Conservation (phyloP, 2,329 filamentous ascomycete genomes). For the Niveomyces coronatus region DNA sequence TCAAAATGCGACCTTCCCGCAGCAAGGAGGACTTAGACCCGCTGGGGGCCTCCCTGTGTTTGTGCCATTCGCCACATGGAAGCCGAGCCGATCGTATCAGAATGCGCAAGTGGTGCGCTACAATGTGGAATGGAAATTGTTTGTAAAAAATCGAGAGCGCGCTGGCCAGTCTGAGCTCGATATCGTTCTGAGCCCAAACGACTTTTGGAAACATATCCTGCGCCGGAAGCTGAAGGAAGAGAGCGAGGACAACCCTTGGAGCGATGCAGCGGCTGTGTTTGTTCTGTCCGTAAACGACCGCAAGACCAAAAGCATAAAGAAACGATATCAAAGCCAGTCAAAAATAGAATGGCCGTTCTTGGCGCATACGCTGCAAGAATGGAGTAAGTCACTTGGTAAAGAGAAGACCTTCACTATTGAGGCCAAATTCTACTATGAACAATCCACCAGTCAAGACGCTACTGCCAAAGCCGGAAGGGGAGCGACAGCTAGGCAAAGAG, state of each 20-base stretch:
- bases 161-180: slow-evolving; percentile 3
- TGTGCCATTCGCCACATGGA: background rate
- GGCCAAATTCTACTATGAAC: too few species aligned
- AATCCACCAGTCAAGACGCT: too few species aligned
- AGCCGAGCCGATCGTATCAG: background rate
- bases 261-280: background rate
- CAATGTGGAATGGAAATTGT: slow-evolving; percentile 6
- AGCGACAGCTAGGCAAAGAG: too few species aligned
- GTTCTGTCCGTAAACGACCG: background rate
- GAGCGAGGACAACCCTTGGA: background rate
- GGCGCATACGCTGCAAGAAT: background rate
- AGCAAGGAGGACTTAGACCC: background rate
- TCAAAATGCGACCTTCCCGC: background rate
- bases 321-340: too few species aligned
- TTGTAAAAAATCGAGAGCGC: background rate
- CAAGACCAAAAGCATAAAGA: too few species aligned
- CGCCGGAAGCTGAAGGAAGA: background rate
- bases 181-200: background rate
- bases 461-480: too few species aligned
- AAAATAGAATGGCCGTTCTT: background rate
- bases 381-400: background rate
- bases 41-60: background rate
- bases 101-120: slow-evolving; percentile 1
- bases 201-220: slow-evolving; percentile 3
- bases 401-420: background rate